Evolutionary conservation across 1,139 yeast genomes (phyloP), one percentile per base, ranked within the genome.

Genomic region (Tardiomyces depauwii): DNA sequence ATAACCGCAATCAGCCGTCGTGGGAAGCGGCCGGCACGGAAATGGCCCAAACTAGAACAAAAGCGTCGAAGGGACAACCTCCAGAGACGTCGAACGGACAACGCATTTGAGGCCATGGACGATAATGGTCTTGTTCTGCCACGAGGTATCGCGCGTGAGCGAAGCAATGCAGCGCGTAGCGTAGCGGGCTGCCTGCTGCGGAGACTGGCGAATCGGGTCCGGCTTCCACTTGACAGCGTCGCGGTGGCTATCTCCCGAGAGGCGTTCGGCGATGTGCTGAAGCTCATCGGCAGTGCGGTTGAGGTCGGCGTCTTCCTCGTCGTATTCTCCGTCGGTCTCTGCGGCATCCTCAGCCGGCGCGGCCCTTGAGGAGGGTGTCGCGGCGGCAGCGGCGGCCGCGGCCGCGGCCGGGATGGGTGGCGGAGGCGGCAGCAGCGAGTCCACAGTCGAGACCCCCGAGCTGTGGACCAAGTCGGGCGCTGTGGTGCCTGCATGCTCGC

Each of bases 111-210:
- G 47, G 42, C 63, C 57, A 42, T 54, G 50, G 42, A 49, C 48
- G 43, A 56, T 45, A 30, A 57, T 49, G 39, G 55, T 50, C 53
- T 60, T 60, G 50, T 60, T 54, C n/a, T 55, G 51, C 66, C 66
- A 62, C 5, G 64, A 52, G n/a, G 64, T 49, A 32, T 61, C 51
- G 6, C 61, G 54, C 2, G 63, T 59, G 21, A 62, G 50, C 5
- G 61, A 45, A 10, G 59, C 54, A 12, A 62, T 47, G 40, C 66
- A 62, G 38, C 66, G 52, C 28, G 54, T 51, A 12, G 66, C 64
- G 46, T 62, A 62, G 32, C 62, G 55, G 42, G 59, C 45, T 28
- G 51, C 49, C 27, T 56, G 50, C 23, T 49, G 45, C 18, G 54
- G 49, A 7, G 57, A 49, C 14, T 53, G 54, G n/a, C 49, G 44